Evolutionary conservation across 306 rosid genomes (phyloP).

Genomic region (Quercus bicolor): DNA sequence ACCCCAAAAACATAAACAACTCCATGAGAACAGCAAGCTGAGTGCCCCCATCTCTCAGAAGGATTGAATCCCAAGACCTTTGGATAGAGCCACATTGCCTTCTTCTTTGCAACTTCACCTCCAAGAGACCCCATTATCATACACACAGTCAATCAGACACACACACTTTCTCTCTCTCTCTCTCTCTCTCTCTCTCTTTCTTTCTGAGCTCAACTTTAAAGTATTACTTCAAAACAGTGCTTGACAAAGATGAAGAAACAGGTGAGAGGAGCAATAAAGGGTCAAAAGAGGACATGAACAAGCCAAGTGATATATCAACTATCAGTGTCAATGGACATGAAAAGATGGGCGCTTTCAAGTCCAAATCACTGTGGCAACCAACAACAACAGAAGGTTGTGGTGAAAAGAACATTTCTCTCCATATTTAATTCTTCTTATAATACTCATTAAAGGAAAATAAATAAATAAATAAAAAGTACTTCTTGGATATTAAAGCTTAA

Average conservation of each 20-base stretch:
- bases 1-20: conserved; percentile 88
- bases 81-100: conserved; percentile 98
- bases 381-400: conserved; percentile 68
- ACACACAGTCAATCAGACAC: neutral
- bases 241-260: conserved; percentile 48
- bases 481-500: conserved; percentile 11
- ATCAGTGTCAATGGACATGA: conserved; percentile 99
- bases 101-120: conserved; percentile 53
- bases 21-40: conserved; percentile 72
- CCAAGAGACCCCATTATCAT: conserved; percentile 57
- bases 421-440: neutral
- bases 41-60: conserved; percentile 99
- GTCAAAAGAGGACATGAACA: conserved; percentile 67
- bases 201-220: conserved; percentile 1
- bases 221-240: conserved; percentile 33
- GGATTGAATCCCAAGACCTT: conserved; percentile 73
- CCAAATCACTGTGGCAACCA: conserved; percentile 96
- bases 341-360: conserved; percentile 99
- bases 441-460: neutral
- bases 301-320: conserved; percentile 92
- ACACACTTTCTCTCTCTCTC: no score
- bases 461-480: neutral
- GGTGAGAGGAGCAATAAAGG: conserved; percentile 28
- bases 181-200: neutral
- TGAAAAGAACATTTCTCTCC: conserved; percentile 41